Conservation (phyloP, 352 stramenopile genomes). For the Pythium phragmitis region DNA sequence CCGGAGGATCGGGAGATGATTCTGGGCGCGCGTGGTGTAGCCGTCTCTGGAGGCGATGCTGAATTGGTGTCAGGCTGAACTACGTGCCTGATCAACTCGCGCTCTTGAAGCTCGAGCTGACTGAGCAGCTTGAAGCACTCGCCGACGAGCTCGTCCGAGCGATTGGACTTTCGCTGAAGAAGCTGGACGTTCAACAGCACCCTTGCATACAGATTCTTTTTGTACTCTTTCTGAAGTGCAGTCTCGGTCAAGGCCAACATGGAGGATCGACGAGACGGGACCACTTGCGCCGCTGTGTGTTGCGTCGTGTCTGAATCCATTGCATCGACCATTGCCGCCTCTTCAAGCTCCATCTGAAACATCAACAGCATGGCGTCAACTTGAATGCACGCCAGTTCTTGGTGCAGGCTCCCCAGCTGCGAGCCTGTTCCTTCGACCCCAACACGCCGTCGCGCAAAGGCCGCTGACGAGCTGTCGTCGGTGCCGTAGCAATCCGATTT, state of each 20-base stretch:
- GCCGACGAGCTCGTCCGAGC: conserved; percentile 24
- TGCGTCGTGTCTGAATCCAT: not conserved
- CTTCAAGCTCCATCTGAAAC: conserved; percentile 59
- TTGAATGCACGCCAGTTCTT: conserved; percentile 63
- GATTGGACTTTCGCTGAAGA: conserved; percentile 30
- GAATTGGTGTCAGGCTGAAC: not conserved
- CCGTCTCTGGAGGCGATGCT: not conserved
- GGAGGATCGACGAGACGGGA: not conserved
- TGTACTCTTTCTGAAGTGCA: conserved; percentile 43
- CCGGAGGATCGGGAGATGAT: conserved; percentile 56
- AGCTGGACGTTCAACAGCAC: conserved; percentile 46
- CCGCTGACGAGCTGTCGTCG: not conserved
- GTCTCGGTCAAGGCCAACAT: conserved; percentile 20
- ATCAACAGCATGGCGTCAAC: conserved; percentile 47
- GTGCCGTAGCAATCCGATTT: conserved; percentile 22
- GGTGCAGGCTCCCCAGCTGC: conserved; percentile 45
- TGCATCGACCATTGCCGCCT: conserved; percentile 32
- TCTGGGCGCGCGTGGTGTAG: conserved; percentile 39
- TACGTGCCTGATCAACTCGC: conserved; percentile 31
- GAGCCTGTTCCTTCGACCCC: conserved; percentile 55
- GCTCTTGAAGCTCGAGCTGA: conserved; percentile 42
- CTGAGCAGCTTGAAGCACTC: conserved; percentile 48
- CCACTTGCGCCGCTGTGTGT: not conserved
- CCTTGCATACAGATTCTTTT: conserved; percentile 52
- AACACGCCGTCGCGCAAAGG: conserved; percentile 30